A percentile compares a stretch with the other conserved stretches of the same genome.
Conservation (phyloP, 495 filamentous ascomycete genomes). For the Delitschia confertaspora region DNA sequence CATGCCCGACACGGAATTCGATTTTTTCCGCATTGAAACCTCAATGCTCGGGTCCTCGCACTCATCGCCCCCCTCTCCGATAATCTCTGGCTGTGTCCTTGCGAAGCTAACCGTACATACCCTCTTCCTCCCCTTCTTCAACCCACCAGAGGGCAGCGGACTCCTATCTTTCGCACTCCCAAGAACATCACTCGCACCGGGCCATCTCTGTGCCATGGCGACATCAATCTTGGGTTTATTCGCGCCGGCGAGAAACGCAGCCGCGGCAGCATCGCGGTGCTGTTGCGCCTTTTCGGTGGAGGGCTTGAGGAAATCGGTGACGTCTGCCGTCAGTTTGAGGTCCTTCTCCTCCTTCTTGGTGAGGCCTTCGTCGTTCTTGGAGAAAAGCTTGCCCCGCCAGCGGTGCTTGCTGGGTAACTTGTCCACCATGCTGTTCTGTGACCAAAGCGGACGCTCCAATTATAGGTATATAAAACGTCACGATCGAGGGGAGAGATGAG, state of each 20-base stretch:
- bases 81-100: slow-evolving; percentile 58
- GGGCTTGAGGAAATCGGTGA: slow-evolving; percentile 37
- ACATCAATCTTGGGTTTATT: slow-evolving; percentile 34
- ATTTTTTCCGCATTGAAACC: slow-evolving; percentile 44
- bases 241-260: slow-evolving; percentile 17
- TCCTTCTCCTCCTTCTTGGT: slow-evolving; percentile 11
- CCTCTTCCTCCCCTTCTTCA: slow-evolving; percentile 40
- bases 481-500: too few relatives aligned
- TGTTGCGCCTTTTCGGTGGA: slow-evolving; percentile 31
- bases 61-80: slow-evolving; percentile 83
- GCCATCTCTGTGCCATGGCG: slow-evolving; percentile 34
- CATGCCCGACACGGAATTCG: slow-evolving; percentile 12
- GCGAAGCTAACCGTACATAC: slow-evolving; percentile 64
- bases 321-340: slow-evolving; percentile 32
- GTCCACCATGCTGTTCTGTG: slow-evolving; percentile 12
- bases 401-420: slow-evolving; percentile 26
- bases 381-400: slow-evolving; percentile 26
- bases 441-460: too few relatives aligned
- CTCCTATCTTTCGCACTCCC: slow-evolving; percentile 6
- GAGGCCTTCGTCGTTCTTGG: slow-evolving; percentile 8
- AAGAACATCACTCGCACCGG: slow-evolving; percentile 29
- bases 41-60: slow-evolving; percentile 59
- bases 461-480: too few relatives aligned
- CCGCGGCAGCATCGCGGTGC: slow-evolving; percentile 10
- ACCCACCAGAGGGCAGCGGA: slow-evolving; percentile 15